Evolutionary conservation across 148 eudicot genomes (phyloP).

Genomic region (Dianthus caryophyllus): DNA sequence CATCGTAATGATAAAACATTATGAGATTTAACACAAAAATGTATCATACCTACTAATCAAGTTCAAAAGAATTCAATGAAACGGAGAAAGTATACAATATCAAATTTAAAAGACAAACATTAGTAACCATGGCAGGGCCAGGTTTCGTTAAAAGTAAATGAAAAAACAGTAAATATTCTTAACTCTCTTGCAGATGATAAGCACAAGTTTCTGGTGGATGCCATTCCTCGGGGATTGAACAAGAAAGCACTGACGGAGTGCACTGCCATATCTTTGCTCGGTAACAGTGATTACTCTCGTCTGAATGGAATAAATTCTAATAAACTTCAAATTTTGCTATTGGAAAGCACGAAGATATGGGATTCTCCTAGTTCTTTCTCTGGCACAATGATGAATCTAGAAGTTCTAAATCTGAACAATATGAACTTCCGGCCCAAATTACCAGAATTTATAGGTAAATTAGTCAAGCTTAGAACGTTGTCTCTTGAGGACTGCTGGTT

Average conservation of each 20-base stretch:
- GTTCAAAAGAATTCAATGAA: too few relatives aligned
- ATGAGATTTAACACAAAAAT: too few relatives aligned
- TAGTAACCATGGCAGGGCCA: too few relatives aligned
- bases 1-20: too few relatives aligned
- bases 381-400: background rate
- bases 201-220: background rate
- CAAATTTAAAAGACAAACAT: too few relatives aligned
- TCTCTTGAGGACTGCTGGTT: too few relatives aligned
- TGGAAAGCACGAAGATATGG: background rate
- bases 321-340: conserved; percentile 12
- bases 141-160: too few relatives aligned
- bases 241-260: background rate
- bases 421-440: background rate
- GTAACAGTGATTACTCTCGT: background rate
- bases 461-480: background rate
- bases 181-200: background rate
- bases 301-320: background rate
- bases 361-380: background rate
- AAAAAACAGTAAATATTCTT: too few relatives aligned
- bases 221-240: conserved; percentile 8
- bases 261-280: conserved; percentile 13
- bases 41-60: too few relatives aligned
- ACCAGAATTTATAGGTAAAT: background rate
- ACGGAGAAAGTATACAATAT: too few relatives aligned
- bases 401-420: background rate